Base-by-base conservation (phyloP, 305 asterid genomes). In the Fraxinus xanthoxyloides region DNA sequence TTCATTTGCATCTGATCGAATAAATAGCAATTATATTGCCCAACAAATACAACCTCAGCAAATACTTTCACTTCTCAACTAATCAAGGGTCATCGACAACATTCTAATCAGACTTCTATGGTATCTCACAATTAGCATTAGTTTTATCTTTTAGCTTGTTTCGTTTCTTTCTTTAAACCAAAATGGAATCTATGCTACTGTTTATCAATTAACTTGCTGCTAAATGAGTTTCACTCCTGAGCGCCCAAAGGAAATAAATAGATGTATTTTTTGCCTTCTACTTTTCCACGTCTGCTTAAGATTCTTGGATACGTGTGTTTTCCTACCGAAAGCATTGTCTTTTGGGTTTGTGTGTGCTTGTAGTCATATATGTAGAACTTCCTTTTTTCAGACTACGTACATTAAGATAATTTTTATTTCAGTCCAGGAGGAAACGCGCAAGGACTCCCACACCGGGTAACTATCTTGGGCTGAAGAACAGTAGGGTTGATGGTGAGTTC, bases 361-460 rank as follows among this genome's bases (percentile, higher is more conserved):
- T 51, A 4, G 23, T 5, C 3, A 4, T 5, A 1, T 7, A 21
- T 23, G 70, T 80, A 80, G 67, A 81, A 56, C 63, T 21, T 82
- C 83, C 77, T 56, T 61, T 43, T 23, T 34, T 69, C 76, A 40
- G 78, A 83, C 80, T 61, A 56, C 5, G 5, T 61, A 0, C 15
- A 61, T 8, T 69, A 74, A 82, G 82, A 32, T 15, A 51, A 28
- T 78, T 84, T 83, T 1, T 79, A 80, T 84, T 87, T 40, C 92
- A 95, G 99, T 95, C 99, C 10, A 93, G 97, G 84, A 87, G 98
- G 90, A 94, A 92, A 85, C 92, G 99, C 5, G 89, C 93, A 6
- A 91, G 98, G 93, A 95, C 99, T 79, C 99, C 98, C 6, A 94
- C 98, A 72, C 99, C 98, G 80, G 99, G 99, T 81, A 97, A 93